phyloP scores from a whole-genome alignment of 1,139 yeast species.

The Barnettozyma hawaiiensis region DNA sequence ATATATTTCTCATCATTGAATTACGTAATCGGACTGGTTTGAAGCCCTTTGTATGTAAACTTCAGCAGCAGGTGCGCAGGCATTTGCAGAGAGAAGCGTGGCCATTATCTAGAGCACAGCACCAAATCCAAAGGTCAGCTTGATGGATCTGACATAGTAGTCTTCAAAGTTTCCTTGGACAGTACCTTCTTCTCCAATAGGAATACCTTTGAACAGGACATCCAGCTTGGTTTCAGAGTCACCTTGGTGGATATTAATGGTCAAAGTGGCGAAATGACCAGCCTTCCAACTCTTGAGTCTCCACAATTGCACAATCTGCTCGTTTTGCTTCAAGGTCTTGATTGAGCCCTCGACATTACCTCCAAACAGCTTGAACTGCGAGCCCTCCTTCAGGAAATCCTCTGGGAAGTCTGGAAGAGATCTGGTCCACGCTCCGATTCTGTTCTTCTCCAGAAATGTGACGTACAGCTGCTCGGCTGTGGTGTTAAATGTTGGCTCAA shows the following conservation, averaged over 20 bases:
- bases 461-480: slow-evolving; percentile 78
- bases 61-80: too few species aligned
- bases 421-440: slow-evolving; percentile 88
- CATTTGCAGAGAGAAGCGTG: too few species aligned
- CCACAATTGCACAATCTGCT: slow-evolving; percentile 72
- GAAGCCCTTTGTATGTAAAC: too few species aligned
- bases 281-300: slow-evolving; percentile 82
- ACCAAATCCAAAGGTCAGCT: slow-evolving; percentile 89
- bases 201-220: slow-evolving; percentile 83
- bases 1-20: too few species aligned
- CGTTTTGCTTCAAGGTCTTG: slow-evolving; percentile 50
- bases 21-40: not conserved
- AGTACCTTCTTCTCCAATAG: slow-evolving; percentile 93
- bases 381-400: slow-evolving; percentile 42
- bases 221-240: slow-evolving; percentile 75
- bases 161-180: slow-evolving; percentile 83
- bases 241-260: slow-evolving; percentile 66
- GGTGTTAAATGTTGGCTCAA: slow-evolving; percentile 80
- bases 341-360: slow-evolving; percentile 82
- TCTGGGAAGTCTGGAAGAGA: slow-evolving; percentile 60
- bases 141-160: slow-evolving; percentile 81
- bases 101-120: slow-evolving; percentile 52
- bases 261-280: slow-evolving; percentile 70
- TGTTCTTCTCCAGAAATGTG: slow-evolving; percentile 67
- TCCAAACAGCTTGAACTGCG: slow-evolving; percentile 68